Percentiles rank a stretch among this genome's conserved stretches.
Evolutionary conservation across 78 protist species (phyloP).

Genomic region (Dictyostelium purpureum): DNA sequence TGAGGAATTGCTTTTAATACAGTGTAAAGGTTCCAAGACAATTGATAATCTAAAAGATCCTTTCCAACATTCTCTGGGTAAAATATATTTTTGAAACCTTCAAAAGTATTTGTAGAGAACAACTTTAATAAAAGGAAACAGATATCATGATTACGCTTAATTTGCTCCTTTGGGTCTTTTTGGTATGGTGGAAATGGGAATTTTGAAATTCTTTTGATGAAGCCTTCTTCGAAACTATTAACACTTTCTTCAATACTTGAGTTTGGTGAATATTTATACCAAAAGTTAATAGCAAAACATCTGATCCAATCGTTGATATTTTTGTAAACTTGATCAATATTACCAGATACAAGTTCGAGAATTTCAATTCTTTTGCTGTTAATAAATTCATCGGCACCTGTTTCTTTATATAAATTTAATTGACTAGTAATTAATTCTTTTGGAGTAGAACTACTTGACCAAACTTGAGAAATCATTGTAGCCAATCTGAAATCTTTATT

Average conservation of each 20-base stretch:
- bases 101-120: not conserved
- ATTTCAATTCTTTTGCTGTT: conserved; percentile 32
- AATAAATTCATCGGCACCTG: conserved; percentile 30
- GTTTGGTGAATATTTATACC: conserved; percentile 43
- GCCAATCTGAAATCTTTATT: conserved; percentile 60
- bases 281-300: conserved; percentile 52
- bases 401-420: not conserved
- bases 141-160: not conserved
- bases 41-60: conserved; percentile 43
- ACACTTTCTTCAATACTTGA: not conserved
- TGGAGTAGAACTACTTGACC: not conserved
- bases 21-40: conserved; percentile 42
- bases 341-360: conserved; percentile 42
- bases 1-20: conserved; percentile 33
- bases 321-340: conserved; percentile 41
- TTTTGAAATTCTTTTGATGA: not conserved
- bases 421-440: not conserved
- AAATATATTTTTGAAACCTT: conserved; percentile 5
- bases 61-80: conserved; percentile 46
- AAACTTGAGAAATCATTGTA: conserved; percentile 60
- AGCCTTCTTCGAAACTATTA: conserved; percentile 2
- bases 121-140: conserved; percentile 53
- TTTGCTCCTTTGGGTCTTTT: not conserved
- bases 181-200: conserved; percentile 53
- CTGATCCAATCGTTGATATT: conserved; percentile 69